Evolutionary conservation across 768 basidiomycete species (phyloP), one percentile per base, ranked within the genome.

Genomic region (Suillus lakei): DNA sequence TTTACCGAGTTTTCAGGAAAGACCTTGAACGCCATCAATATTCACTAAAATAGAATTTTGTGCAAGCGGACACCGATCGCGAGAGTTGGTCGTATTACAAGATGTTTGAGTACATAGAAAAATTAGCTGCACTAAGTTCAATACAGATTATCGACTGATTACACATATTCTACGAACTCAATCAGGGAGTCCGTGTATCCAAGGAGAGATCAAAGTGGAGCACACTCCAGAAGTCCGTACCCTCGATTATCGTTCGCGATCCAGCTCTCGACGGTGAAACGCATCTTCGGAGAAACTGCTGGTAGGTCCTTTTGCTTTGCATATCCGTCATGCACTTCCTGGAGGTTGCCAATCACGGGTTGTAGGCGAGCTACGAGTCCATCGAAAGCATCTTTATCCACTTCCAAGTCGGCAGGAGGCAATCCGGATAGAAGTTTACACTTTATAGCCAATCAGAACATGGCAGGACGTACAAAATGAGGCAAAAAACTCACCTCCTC

Each of bases 261-360:
- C 76, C 77, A 78, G 39, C 77, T 78, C 48, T 76, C 74, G 21
- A 77, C 15, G 5, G 69, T 71, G 61, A 78, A 78, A 18, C 13
- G 44, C 70, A 76, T 71, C 55, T 34, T 23, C 0, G 76, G 74
- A 5, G 76, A 70, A 30, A 73, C 66, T n/a, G 74, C 59, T 38
- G 26, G 70, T 51, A 64, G 66, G 39, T 68, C 39, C 46, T 69
- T 63, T 38, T 75, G 69, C 41, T 50, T 64, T 9, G 70, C 67
- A 71, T 73, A 76, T 54, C 69, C 66, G 0, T 77, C 73, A 60
- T 83, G 83, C 54, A 82, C 79, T 3, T 81, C 74, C 12, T 76
- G 66, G 16, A 89, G 74, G 60, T 85, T 81, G 5, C 85, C 85
- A 26, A 89, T 68, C 21, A 88, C 68, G 4, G 81, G 82, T 32